phyloP scores from a whole-genome alignment of 371 early-diverging fungal species.

The Mortierella sp. region DNA sequence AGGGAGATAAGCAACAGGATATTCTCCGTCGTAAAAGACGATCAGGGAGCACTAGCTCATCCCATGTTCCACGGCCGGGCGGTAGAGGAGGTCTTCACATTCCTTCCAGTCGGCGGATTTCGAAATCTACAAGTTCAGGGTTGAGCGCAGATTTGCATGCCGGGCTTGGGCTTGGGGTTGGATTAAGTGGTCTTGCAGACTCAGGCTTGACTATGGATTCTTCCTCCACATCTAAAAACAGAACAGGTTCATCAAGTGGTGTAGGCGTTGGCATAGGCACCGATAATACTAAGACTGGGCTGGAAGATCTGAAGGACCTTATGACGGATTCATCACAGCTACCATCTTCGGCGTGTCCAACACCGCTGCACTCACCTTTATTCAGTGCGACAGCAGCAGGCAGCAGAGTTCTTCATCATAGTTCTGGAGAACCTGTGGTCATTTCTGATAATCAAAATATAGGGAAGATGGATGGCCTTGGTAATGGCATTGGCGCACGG shows the following conservation, averaged over 20 bases:
- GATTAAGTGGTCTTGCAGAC: not conserved
- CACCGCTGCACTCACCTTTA: conserved; percentile 51
- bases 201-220: not conserved
- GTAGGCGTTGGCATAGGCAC: not conserved
- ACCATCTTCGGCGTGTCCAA: conserved; percentile 53
- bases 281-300: not conserved
- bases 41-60: conserved; percentile 5
- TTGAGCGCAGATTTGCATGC: conserved; percentile 11
- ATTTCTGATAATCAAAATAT: not conserved
- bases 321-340: conserved; percentile 53
- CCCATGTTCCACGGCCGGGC: not conserved
- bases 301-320: conserved; percentile 26
- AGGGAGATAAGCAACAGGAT: not conserved
- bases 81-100: not conserved
- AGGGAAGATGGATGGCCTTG: conserved; percentile 1
- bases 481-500: conserved; percentile 5
- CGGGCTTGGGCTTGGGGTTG: conserved; percentile 20
- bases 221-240: conserved; percentile 1
- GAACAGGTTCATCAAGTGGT: not conserved
- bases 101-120: conserved; percentile 1
- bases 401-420: conserved; percentile 32
- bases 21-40: conserved; percentile 19
- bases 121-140: not conserved
- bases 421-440: conserved; percentile 21
- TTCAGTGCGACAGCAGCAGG: conserved; percentile 47